Percentiles rank a stretch among this genome's conserved stretches.
phyloP scores from a whole-genome alignment of 371 early-diverging fungal species.

The Apophysomyces elegans region DNA sequence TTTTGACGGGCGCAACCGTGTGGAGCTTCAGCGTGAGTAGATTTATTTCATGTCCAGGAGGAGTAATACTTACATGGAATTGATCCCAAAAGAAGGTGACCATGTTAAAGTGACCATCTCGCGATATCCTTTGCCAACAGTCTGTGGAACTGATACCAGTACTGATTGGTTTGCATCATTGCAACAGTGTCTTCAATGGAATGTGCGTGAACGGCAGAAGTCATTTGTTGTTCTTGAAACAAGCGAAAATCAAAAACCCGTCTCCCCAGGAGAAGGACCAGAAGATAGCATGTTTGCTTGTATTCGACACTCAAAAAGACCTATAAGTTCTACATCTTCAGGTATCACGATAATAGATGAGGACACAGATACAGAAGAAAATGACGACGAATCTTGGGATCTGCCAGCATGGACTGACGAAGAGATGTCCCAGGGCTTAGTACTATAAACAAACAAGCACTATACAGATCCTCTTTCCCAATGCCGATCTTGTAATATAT shows the following conservation, averaged over 20 bases:
- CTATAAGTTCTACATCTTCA: background rate
- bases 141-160: conserved; percentile 51
- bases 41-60: background rate
- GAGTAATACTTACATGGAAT: too few species aligned
- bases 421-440: conserved; percentile 13
- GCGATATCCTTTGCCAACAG: conserved; percentile 85
- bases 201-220: conserved; percentile 79
- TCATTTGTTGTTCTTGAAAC: conserved; percentile 61
- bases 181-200: conserved; percentile 82
- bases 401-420: conserved; percentile 33
- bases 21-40: conserved; percentile 73
- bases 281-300: conserved; percentile 25
- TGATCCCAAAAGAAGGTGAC: conserved; percentile 71
- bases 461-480: too few species aligned
- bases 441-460: too few species aligned
- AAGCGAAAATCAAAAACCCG: conserved; percentile 3
- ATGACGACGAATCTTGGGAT: conserved; percentile 15
- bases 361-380: conserved; percentile 2
- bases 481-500: too few species aligned
- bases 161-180: conserved; percentile 70
- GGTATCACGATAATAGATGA: background rate
- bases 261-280: background rate
- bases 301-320: conserved; percentile 13
- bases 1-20: conserved; percentile 90
- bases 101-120: conserved; percentile 85